phyloP scores from a whole-genome alignment of 2,329 filamentous ascomycete genomes.

The Ceratocystis destructans region DNA sequence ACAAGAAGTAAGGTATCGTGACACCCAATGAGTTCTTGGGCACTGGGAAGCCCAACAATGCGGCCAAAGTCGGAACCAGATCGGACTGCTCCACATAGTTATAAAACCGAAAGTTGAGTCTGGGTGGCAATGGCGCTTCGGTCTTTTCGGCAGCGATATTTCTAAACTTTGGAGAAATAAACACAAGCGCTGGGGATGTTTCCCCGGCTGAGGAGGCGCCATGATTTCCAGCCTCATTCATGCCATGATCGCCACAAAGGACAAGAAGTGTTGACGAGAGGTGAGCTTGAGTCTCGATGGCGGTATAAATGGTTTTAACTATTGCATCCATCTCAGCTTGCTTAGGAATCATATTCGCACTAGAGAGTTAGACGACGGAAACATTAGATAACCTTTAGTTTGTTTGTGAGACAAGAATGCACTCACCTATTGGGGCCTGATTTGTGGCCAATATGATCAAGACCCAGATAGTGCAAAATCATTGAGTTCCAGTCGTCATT shows the following conservation, averaged over 20 bases:
- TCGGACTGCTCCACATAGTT: slow-evolving; percentile 82
- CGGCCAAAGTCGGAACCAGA: slow-evolving; percentile 76
- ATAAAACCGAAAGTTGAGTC: slow-evolving; percentile 72
- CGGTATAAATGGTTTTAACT: slow-evolving; percentile 59
- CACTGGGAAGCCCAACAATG: slow-evolving; percentile 72
- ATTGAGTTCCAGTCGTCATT: slow-evolving; percentile 80
- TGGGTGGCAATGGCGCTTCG: slow-evolving; percentile 42
- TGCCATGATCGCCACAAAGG: slow-evolving; percentile 89
- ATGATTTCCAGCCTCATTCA: slow-evolving; percentile 97
- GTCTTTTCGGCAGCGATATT: slow-evolving; percentile 32
- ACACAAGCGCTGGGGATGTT: slow-evolving; percentile 83
- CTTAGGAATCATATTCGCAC: slow-evolving; percentile 83
- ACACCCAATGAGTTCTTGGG: slow-evolving; percentile 83
- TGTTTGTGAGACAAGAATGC: not conserved
- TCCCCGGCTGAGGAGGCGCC: slow-evolving; percentile 88
- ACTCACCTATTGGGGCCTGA: slow-evolving; percentile 66
- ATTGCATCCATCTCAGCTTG: slow-evolving; percentile 88
- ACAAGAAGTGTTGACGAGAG: slow-evolving; percentile 69
- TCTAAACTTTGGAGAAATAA: slow-evolving; percentile 72
- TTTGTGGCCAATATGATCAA: slow-evolving; percentile 97
- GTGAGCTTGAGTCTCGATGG: slow-evolving; percentile 57
- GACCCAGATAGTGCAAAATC: slow-evolving; percentile 86
- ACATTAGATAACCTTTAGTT: not conserved
- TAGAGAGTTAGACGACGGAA: slow-evolving; percentile 25
- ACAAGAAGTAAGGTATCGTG: slow-evolving; percentile 65